Evolutionary conservation across 139 green algal species (phyloP), one percentile per base, ranked within the genome.

Genomic region (Ettlia oleoabundans): DNA sequence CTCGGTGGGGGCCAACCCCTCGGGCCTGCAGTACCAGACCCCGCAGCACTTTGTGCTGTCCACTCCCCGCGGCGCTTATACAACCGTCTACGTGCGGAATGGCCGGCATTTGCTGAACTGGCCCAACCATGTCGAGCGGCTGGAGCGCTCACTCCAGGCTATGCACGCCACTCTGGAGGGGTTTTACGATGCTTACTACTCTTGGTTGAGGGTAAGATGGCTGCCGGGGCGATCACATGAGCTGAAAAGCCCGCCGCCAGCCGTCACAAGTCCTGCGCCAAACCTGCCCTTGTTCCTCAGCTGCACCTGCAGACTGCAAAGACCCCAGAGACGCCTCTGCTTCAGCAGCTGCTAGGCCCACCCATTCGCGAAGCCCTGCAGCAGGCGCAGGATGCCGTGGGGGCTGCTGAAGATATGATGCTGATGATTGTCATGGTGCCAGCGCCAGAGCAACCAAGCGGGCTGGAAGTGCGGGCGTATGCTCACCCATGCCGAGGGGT

Each of bases 81-180:
- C 82, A 47, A 84, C 82, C n/a, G 43, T 55, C 2, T 35, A 21
- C 8, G 72, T 84, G 19, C 30, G 51, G 28, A 4, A 67, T 2
- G 65, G 43, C 30, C 26, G 30, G 15, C n/a, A 47, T 40, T 13
- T 82, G 6, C 8, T 83, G 13, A 65, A 87, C 42, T 87, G 71
- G 71, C 9, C 6, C 62, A 42, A 64, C 19, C 82, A 87, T 65
- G 15, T 82, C 58, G 63, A 87, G 72, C 75, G 82, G 2, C 78
- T 87, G 24, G 21, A 67, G 24, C 67, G 53, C 5, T 87, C 82
- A 1, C 43, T 87, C 33, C 42, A 19, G 26, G 61, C 40, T 2
- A 38, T 86, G 55, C 58, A 86, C 9, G 32, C 30, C 1, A 32
- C 41, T 24, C 26, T 86, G 6, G 55, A 55, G 0, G 55, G 41